These are phyloP conservation scores for Prunus armeniaca DNA, from an alignment of 306 rosid species.

Conservation along the genomic window DNA sequence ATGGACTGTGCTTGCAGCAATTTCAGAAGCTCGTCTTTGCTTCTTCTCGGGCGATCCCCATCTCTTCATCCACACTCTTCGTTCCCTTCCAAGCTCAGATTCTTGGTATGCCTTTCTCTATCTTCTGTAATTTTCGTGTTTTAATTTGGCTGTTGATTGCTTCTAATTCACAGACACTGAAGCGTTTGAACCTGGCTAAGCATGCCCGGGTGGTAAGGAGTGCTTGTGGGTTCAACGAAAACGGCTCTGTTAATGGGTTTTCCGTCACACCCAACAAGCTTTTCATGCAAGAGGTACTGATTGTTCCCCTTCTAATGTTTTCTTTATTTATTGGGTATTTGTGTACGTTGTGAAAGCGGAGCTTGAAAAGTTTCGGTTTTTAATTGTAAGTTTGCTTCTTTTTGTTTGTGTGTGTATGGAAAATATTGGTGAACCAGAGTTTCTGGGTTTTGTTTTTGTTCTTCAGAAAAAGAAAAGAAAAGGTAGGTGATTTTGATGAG, in stretches of 20 bases:
- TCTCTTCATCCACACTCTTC: conserved; percentile 43
- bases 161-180: conserved; percentile 41
- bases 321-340: conserved; percentile 9
- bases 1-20: conserved; percentile 66
- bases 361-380: conserved; percentile 10
- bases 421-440: conserved; percentile 17
- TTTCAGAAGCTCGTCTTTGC: conserved; percentile 55
- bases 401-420: background rate
- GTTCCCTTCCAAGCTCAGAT: conserved; percentile 34
- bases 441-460: background rate
- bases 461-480: no score
- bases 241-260: conserved; percentile 53
- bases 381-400: conserved; percentile 11
- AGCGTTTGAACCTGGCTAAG: conserved; percentile 50
- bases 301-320: conserved; percentile 8
- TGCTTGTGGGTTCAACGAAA: conserved; percentile 55
- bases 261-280: conserved; percentile 67
- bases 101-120: conserved; percentile 35
- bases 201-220: conserved; percentile 49
- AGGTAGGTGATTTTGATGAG: background rate
- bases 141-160: conserved; percentile 1
- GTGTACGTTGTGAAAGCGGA: background rate
- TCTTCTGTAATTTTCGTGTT: background rate
- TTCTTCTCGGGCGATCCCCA: conserved; percentile 48
- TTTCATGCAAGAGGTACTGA: conserved; percentile 77